Conservation (phyloP, 176 grass and related monocot species). For the Pontederia crassipes region DNA sequence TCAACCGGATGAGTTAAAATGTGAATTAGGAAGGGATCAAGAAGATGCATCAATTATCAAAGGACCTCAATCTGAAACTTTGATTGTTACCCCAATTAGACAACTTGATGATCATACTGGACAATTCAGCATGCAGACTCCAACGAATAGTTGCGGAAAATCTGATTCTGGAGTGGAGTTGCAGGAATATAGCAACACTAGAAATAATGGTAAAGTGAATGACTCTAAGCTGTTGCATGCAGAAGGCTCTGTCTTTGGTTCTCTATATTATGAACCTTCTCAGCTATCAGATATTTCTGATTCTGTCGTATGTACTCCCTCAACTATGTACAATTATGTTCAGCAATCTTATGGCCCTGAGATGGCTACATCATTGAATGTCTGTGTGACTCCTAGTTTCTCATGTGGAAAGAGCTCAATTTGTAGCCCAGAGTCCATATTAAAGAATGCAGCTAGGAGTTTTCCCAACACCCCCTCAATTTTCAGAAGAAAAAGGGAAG, state of each 20-base stretch:
- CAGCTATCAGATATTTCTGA: slow-evolving; percentile 30
- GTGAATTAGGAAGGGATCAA: slow-evolving; percentile 20
- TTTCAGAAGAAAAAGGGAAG: slow-evolving; percentile 61
- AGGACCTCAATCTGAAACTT: slow-evolving; percentile 15
- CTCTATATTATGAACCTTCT: slow-evolving; percentile 63
- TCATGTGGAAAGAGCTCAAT: slow-evolving; percentile 17
- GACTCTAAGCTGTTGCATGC: slow-evolving; percentile 18
- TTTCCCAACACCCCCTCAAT: slow-evolving; percentile 77
- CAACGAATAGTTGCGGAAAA: background rate
- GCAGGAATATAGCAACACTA: slow-evolving; percentile 13
- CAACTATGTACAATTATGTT: slow-evolving; percentile 16
- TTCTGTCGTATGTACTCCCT: slow-evolving; percentile 25
- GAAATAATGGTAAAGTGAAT: slow-evolving; percentile 24
- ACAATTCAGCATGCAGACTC: slow-evolving; percentile 17
- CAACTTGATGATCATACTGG: slow-evolving; percentile 29
- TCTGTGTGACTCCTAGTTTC: slow-evolving; percentile 29
- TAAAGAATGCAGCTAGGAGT: slow-evolving; percentile 69
- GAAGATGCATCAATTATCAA: slow-evolving; percentile 28
- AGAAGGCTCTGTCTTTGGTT: slow-evolving; percentile 39
- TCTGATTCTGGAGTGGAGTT: slow-evolving; percentile 17
- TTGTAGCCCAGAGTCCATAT: slow-evolving; percentile 55
- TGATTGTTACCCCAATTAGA: slow-evolving; percentile 17
- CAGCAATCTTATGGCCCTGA: slow-evolving; percentile 18
- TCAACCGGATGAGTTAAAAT: slow-evolving; percentile 13
- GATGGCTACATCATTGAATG: slow-evolving; percentile 15